Evolutionary conservation across 31 red algal genomes (phyloP).

Genomic region (Bonnemaisonia californica): DNA sequence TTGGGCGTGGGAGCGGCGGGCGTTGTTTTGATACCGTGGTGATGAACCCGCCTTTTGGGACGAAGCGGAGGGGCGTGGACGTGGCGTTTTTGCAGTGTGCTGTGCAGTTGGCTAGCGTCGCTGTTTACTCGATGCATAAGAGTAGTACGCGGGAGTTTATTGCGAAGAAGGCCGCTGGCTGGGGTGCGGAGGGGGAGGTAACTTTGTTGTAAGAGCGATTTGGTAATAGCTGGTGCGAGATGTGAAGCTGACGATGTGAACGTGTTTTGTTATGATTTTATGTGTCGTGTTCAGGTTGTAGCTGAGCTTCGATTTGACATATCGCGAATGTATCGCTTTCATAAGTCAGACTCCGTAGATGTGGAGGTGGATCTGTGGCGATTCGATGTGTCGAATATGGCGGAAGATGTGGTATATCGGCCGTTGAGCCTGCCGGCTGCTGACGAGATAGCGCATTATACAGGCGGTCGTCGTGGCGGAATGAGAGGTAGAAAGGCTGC

Average conservation of each 20-base stretch:
- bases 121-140: conserved; percentile 95
- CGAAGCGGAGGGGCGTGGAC: conserved; percentile 70
- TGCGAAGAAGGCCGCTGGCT: conserved; percentile 15
- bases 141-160: conserved; percentile 73
- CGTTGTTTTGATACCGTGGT: conserved; percentile 69
- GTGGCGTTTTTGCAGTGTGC: conserved; percentile 76
- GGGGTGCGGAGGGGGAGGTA: conserved; percentile 38
- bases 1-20: background rate
- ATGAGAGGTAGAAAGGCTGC: too few species aligned
- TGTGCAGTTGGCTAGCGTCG: conserved; percentile 3
- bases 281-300: too few species aligned
- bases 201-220: too few species aligned
- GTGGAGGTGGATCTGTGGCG: conserved; percentile 90
- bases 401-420: background rate
- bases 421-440: background rate
- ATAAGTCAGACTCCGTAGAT: conserved; percentile 49
- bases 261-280: too few species aligned
- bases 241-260: too few species aligned
- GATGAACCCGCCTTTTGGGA: conserved; percentile 98
- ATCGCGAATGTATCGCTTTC: conserved; percentile 72
- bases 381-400: conserved; percentile 3
- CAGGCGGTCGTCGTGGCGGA: too few species aligned
- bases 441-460: too few species aligned
- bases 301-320: conserved; percentile 85
- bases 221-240: too few species aligned